These are phyloP conservation scores for Populus davidiana DNA, from an alignment of 345 rosid genomes.

Conservation along the genomic window DNA sequence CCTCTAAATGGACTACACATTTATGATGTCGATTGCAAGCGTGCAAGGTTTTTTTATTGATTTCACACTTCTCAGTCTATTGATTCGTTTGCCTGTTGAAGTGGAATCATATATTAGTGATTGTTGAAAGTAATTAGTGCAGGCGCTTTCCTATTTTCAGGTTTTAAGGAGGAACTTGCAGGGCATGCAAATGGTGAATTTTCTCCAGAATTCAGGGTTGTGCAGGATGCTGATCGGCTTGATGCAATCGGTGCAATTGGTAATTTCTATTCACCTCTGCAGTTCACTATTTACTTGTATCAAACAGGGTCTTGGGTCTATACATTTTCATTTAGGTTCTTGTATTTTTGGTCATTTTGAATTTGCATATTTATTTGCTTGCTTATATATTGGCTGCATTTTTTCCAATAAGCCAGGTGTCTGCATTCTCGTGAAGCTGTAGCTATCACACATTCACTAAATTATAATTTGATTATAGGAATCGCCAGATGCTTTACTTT, in stretches of 20 bases:
- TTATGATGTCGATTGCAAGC: too few species aligned
- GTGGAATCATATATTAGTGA: neutral
- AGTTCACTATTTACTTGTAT: too few species aligned
- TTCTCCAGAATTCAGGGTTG: conserved; percentile 72
- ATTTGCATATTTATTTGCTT: neutral
- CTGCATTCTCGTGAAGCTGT: neutral
- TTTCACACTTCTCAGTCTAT: neutral
- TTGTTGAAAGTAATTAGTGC: neutral
- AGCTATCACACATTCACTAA: neutral
- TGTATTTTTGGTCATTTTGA: neutral
- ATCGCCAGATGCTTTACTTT: conserved; percentile 90
- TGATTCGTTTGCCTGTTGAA: neutral
- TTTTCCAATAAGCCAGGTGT: neutral
- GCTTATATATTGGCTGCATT: neutral
- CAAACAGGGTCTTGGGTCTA: too few species aligned
- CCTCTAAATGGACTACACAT: too few species aligned
- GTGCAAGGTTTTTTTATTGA: too few species aligned
- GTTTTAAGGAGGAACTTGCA: conserved; percentile 72
- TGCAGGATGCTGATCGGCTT: conserved; percentile 93
- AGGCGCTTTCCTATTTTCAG: conserved; percentile 33
- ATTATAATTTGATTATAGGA: conserved; percentile 35
- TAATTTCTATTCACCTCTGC: conserved; percentile 15
- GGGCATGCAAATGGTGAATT: conserved; percentile 38
- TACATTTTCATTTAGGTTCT: too few species aligned
- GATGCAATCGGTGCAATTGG: conserved; percentile 93